Evolutionary conservation across 2,329 filamentous ascomycete species (phyloP).

Genomic region (Beauveria sp.): DNA sequence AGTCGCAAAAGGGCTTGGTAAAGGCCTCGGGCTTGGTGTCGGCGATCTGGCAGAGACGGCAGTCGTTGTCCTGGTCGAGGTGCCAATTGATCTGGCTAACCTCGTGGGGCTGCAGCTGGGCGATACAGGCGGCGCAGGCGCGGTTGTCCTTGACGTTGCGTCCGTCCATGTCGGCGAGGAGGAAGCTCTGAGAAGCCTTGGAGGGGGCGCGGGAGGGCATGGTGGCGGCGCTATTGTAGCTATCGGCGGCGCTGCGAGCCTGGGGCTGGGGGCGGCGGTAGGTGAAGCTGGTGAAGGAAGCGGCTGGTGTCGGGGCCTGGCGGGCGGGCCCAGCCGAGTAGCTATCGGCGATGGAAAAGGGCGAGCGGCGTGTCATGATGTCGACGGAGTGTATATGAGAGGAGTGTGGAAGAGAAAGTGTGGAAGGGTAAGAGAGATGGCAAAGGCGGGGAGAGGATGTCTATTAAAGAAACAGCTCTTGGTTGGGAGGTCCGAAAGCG

Average conservation of each 20-base stretch:
- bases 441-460: not conserved
- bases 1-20: constrained; percentile 77
- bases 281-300: constrained; percentile 22
- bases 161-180: constrained; percentile 34
- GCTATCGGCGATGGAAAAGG: constrained; percentile 32
- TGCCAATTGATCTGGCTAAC: constrained; percentile 25
- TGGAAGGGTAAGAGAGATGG: not conserved
- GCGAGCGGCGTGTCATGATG: constrained; percentile 38
- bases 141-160: constrained; percentile 25
- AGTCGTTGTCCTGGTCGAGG: constrained; percentile 19
- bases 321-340: constrained; percentile 39
- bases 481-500: not conserved
- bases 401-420: not conserved
- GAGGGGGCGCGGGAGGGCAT: not conserved
- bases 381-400: not conserved
- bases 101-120: constrained; percentile 23
- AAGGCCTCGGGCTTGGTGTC: constrained; percentile 54
- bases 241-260: not conserved
- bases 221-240: not conserved
- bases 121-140: constrained; percentile 32
- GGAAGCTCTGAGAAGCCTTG: constrained; percentile 34
- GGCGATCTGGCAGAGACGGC: constrained; percentile 30
- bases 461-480: not conserved
- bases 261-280: constrained; percentile 16
- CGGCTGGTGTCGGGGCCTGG: constrained; percentile 17